Evolutionary conservation across 192 early-diverging fungal species (phyloP).

Genomic region (Dissophora ornata): DNA sequence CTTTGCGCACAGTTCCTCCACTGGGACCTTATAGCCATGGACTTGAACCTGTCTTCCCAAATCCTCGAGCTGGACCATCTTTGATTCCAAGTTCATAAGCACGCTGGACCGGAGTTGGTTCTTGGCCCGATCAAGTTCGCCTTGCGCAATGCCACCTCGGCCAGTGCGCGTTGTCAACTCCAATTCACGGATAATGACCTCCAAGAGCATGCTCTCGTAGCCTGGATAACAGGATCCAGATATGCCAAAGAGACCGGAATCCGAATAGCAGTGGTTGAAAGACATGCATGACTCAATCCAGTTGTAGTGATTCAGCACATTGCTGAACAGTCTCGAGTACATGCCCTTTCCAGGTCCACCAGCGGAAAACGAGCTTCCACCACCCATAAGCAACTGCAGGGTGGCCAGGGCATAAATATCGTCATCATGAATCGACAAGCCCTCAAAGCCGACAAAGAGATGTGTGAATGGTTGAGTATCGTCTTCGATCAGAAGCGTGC

Average conservation of each 20-base stretch:
- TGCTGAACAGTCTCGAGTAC: conserved; percentile 96
- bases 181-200: conserved; percentile 87
- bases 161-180: conserved; percentile 70
- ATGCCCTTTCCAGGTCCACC: conserved; percentile 99
- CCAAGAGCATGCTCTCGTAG: conserved; percentile 77
- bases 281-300: conserved; percentile 96
- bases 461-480: conserved; percentile 81
- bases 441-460: conserved; percentile 91
- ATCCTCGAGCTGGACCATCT: conserved; percentile 95
- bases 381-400: conserved; percentile 91
- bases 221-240: conserved; percentile 85
- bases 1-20: conserved; percentile 80
- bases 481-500: conserved; percentile 77
- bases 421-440: conserved; percentile 80
- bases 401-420: conserved; percentile 95
- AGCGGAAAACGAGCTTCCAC: conserved; percentile 95
- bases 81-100: conserved; percentile 94
- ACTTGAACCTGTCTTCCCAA: conserved; percentile 87
- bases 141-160: conserved; percentile 57
- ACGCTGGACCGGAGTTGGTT: conserved; percentile 95
- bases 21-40: conserved; percentile 78
- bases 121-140: conserved; percentile 87
- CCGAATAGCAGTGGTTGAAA: conserved; percentile 92
- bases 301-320: conserved; percentile 92
- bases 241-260: conserved; percentile 94